Evolutionary conservation across 2,329 filamentous ascomycete species (phyloP), one percentile per base, ranked within the genome.

Genomic region (Sporothrix phasma): DNA sequence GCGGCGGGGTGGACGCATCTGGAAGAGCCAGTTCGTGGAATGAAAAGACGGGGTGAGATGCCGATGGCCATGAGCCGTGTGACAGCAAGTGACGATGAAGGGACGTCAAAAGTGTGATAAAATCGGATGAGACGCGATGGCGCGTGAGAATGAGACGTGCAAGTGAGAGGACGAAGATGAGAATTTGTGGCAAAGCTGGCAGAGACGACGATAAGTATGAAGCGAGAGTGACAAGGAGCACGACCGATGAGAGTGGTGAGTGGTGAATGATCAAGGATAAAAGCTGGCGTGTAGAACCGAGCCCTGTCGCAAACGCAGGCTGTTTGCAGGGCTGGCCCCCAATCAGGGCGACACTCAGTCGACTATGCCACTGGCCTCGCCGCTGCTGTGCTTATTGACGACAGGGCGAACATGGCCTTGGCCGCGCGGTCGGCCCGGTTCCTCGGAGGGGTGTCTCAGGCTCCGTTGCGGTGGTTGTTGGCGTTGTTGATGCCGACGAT

Each of bases 241-340:
- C 43, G 15, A 13, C 19, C 11, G 19, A 15, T 29, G 15, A 26
- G 15, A 49, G 11, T n/a, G 43, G 29, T 37, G 41, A 34, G 11
- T 5, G 49, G 34, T 19, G 47, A 45, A 24, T 62, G 39, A 39
- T 13, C 26, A 53, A 34, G 26, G 22, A n/a, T n/a, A n/a, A n/a
- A n/a, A n/a, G 34, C 34, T 10, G 15, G 34, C 34, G 34, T 37
- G 34, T 11, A 13, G 54, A 22, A 15, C 22, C 10, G 15, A 24
- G 11, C 37, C 39, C 56, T 46, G 17, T 41, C 39, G 41, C 62
- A 63, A 63, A 59, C 43, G 56, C 54, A n/a, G 15, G 6, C 26
- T 51, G 62, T 64, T 59, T 59, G 62, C 45, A 51, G 59, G 62
- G 53, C 62, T 64, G 39, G 54, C 39, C 54, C 53, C 54, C 56